Evolutionary conservation across 805 yeast species (phyloP).

Genomic region (Candida incommunis): DNA sequence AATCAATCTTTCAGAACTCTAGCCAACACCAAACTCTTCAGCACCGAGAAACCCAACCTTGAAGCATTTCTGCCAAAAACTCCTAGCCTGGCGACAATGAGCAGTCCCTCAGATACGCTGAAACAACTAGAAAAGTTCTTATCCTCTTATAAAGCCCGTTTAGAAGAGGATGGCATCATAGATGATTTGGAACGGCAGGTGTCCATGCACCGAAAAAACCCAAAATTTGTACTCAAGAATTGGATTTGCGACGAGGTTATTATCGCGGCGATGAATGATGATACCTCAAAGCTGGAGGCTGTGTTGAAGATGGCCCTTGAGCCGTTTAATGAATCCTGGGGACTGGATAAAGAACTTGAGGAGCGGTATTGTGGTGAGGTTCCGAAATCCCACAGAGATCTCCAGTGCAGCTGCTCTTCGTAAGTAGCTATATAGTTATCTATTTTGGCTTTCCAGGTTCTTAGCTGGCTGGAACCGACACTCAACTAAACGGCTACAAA

Average conservation of each 20-base stretch:
- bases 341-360: slow-evolving; percentile 55
- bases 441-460: too few species aligned
- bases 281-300: slow-evolving; percentile 41
- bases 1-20: slow-evolving; percentile 61
- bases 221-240: slow-evolving; percentile 67
- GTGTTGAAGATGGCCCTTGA: slow-evolving; percentile 55
- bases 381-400: slow-evolving; percentile 42
- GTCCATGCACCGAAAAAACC: slow-evolving; percentile 43
- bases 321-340: slow-evolving; percentile 56
- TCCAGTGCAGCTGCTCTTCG: slow-evolving; percentile 54
- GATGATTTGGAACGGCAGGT: slow-evolving; percentile 26
- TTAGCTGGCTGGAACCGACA: too few species aligned
- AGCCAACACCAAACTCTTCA: slow-evolving; percentile 33
- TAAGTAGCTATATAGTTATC: too few species aligned
- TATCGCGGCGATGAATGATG: slow-evolving; percentile 34
- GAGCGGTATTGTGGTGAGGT: slow-evolving; percentile 35
- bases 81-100: slow-evolving; percentile 19
- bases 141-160: slow-evolving; percentile 29
- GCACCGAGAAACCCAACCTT: slow-evolving; percentile 17
- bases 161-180: slow-evolving; percentile 24
- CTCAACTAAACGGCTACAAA: too few species aligned
- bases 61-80: slow-evolving; percentile 20
- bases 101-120: slow-evolving; percentile 21
- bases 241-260: slow-evolving; percentile 83
- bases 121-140: slow-evolving; percentile 43